A percentile compares a stretch with the other conserved stretches of the same genome.
These are phyloP conservation scores for Meyerozyma smithsonii DNA, from an alignment of 1,139 yeast species.

Conservation along the genomic window DNA sequence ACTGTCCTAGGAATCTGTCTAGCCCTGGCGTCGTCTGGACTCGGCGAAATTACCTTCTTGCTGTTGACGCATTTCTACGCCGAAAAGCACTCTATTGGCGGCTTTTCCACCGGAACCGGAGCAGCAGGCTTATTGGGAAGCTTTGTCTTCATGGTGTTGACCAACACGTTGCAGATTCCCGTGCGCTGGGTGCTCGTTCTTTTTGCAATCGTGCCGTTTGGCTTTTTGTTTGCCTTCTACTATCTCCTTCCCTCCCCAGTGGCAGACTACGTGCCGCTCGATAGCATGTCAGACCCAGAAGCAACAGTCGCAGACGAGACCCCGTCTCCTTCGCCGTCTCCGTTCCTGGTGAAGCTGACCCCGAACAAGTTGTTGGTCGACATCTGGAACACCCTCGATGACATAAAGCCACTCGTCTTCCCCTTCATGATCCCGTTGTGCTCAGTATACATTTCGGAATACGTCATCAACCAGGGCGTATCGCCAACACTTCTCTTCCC, in stretches of 20 bases:
- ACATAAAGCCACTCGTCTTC: conserved; percentile 46
- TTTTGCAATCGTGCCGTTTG: conserved; percentile 34
- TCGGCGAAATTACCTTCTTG: conserved; percentile 85
- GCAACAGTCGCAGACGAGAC: no score
- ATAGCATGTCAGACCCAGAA: conserved; percentile 2
- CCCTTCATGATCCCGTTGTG: conserved; percentile 84
- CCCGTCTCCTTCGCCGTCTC: no score
- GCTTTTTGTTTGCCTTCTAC: conserved; percentile 28
- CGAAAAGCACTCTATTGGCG: conserved; percentile 56
- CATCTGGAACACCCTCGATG: conserved; percentile 31
- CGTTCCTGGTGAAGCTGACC: conserved; percentile 29
- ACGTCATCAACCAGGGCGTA: conserved; percentile 85
- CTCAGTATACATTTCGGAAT: conserved; percentile 81
- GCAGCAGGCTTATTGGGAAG: conserved; percentile 91
- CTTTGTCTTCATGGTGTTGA: conserved; percentile 36
- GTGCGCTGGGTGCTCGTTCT: conserved; percentile 28
- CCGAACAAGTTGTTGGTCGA: conserved; percentile 16
- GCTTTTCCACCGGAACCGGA: conserved; percentile 94
- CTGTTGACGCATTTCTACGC: conserved; percentile 74
- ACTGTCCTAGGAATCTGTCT: conserved; percentile 68
- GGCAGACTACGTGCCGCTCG: conserved; percentile 2
- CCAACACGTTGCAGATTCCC: conserved; percentile 29
- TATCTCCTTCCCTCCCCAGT: conserved; percentile 22
- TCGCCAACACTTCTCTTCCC: conserved; percentile 85
- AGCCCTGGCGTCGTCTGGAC: conserved; percentile 82